These are phyloP conservation scores for Dactylonectria macrodidyma DNA, from an alignment of 2,329 filamentous ascomycete genomes.

Conservation along the genomic window DNA sequence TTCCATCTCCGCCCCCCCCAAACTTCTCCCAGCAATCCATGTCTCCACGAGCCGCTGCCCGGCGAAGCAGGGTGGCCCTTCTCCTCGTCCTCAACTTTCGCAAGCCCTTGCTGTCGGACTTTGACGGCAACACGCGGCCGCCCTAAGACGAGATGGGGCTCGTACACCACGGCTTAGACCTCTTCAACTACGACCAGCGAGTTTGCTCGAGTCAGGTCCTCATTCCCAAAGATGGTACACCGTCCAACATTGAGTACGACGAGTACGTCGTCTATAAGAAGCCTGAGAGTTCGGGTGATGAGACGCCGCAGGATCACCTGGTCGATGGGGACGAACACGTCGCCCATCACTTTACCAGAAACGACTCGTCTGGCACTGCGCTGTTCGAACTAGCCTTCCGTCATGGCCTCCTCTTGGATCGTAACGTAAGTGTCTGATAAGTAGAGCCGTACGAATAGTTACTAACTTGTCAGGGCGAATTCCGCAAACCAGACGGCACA, in stretches of 20 bases:
- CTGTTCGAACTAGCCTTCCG: constrained; percentile 54
- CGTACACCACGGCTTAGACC: constrained; percentile 51
- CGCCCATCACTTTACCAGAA: constrained; percentile 52
- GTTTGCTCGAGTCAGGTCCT: constrained; percentile 52
- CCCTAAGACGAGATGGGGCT: constrained; percentile 41
- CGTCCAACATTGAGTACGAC: constrained; percentile 55
- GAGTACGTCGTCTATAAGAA: constrained; percentile 56
- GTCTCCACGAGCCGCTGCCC: constrained; percentile 42
- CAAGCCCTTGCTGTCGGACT: constrained; percentile 43
- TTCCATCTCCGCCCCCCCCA: constrained; percentile 11
- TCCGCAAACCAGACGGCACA: constrained; percentile 40
- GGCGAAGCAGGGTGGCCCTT: constrained; percentile 43
- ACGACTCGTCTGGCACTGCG: constrained; percentile 50
- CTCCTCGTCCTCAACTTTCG: constrained; percentile 42
- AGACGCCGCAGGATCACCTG: constrained; percentile 19
- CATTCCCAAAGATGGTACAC: constrained; percentile 47
- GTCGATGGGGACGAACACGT: constrained; percentile 45
- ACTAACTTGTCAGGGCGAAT: constrained; percentile 42
- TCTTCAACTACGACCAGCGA: constrained; percentile 56
- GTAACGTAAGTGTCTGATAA: constrained; percentile 40
- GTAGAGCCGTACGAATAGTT: no score
- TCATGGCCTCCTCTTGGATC: constrained; percentile 49
- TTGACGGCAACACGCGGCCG: constrained; percentile 43
- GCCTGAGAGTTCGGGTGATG: constrained; percentile 32
- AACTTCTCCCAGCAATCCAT: constrained; percentile 34